Base-by-base conservation (phyloP, 495 filamentous ascomycete genomes). In the Daldinia concentrica region DNA sequence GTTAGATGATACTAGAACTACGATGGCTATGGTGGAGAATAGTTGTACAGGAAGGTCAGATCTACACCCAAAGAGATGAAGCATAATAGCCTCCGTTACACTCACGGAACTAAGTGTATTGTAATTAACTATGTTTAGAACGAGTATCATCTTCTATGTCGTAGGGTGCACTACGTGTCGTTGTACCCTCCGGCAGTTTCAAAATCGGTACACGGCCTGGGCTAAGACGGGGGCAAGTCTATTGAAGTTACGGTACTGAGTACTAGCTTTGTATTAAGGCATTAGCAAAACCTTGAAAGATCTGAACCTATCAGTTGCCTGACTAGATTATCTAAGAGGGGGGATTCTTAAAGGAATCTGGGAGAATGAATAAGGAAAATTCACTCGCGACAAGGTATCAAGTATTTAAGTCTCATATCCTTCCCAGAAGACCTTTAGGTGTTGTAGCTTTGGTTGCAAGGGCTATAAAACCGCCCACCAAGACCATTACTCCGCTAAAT, bases 401-500 rank as follows among this genome's bases (percentile, higher is more conserved):
- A 48, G 17, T 24, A 24, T 48, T 11, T 22, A 48, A 22, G 22
- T 14, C 8, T 45, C 32, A 71, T 51, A 66, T 51, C 52, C 62
- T 71, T 50, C 68, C 68, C 0, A 62, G 19, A n/a, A 71, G 51
- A 41, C 62, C 68, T 15, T 71, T 63, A 8, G 62, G 15, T 9
- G 68, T 71, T 6, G 51, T 32, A 37, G 68, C 58, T 32, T 71
- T 71, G 6, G 62, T 51, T 12, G 30, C 58, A 24, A 71, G 34
- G 1, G 27, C 68, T 17, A 71, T 27, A 15, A 52, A 1, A 24
- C 58, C 34, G 9, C 68, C 63, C 11, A 58, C 43, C 15, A 71
- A 58, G 32, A 66, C 52, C 52, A 54, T 72, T 4, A 77, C 70
- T 6, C 86, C 86, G 63, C 84, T 86, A 37, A 87, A 87, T 8